phyloP scores from a whole-genome alignment of 2,329 filamentous ascomycete species.

The Daldinia eschscholtzii region DNA sequence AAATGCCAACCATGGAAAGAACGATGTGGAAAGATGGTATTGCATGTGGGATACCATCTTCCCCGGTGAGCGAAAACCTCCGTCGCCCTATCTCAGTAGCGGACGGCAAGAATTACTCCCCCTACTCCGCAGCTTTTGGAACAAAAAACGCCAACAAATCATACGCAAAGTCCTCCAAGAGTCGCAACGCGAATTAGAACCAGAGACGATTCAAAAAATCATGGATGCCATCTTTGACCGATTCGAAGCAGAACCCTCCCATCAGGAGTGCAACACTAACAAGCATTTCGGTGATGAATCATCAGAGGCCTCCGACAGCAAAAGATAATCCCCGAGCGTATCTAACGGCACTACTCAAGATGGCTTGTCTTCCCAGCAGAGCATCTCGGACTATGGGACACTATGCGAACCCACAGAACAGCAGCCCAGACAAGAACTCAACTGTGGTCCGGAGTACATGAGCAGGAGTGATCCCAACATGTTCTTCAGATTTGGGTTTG shows the following conservation, averaged over 20 bases:
- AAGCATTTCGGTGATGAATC: background rate
- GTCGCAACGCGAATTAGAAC: background rate
- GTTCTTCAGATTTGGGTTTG: background rate
- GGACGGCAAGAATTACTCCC: conserved; percentile 13
- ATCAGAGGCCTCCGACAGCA: background rate
- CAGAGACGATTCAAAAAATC: background rate
- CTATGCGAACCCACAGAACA: background rate
- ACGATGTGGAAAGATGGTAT: background rate
- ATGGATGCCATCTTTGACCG: background rate
- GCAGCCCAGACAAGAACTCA: background rate
- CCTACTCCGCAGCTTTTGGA: conserved; percentile 28
- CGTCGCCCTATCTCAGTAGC: conserved; percentile 2
- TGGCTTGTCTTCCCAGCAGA: background rate
- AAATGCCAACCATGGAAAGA: background rate
- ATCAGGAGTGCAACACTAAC: background rate
- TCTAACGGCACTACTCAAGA: background rate
- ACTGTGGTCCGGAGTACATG: background rate
- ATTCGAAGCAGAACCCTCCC: conserved; percentile 16
- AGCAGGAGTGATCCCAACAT: background rate
- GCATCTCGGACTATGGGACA: background rate
- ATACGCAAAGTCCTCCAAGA: background rate
- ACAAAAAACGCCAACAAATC: conserved; percentile 13
- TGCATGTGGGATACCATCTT: conserved; percentile 26
- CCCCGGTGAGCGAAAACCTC: conserved; percentile 32
- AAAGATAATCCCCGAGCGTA: background rate